These are phyloP conservation scores for Aspergillus egyptiacus DNA, from an alignment of 495 filamentous ascomycete genomes.

Conservation along the genomic window DNA sequence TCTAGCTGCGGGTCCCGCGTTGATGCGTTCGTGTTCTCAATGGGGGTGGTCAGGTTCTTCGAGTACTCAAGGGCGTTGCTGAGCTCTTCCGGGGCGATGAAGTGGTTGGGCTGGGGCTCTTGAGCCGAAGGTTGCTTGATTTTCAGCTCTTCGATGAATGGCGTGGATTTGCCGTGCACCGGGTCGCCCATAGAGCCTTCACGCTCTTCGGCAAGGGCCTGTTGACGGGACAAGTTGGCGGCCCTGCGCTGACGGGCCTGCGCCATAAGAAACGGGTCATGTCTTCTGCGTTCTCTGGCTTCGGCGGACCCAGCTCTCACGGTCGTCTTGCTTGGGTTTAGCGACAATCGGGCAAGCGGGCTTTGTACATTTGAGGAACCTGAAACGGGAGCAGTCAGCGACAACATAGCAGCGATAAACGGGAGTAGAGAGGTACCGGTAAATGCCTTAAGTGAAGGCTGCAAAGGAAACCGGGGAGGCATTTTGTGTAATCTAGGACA, in stretches of 20 bases:
- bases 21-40: slow-evolving; percentile 29
- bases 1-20: slow-evolving; percentile 41
- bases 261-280: slow-evolving; percentile 45
- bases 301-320: slow-evolving; percentile 37
- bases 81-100: slow-evolving; percentile 60
- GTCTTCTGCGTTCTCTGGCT: slow-evolving; percentile 29
- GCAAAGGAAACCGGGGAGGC: slow-evolving; percentile 66
- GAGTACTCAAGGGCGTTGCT: slow-evolving; percentile 56
- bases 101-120: slow-evolving; percentile 60
- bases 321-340: slow-evolving; percentile 29
- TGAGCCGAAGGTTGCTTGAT: slow-evolving; percentile 32
- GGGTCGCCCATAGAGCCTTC: slow-evolving; percentile 63
- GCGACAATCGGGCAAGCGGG: slow-evolving; percentile 25
- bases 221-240: slow-evolving; percentile 68
- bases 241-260: slow-evolving; percentile 73
- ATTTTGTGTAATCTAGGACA: slow-evolving; percentile 38
- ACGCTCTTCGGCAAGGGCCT: slow-evolving; percentile 56
- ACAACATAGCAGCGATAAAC: background rate
- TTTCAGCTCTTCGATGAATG: slow-evolving; percentile 80
- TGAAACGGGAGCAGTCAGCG: slow-evolving; percentile 7
- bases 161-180: slow-evolving; percentile 66
- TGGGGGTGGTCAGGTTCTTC: slow-evolving; percentile 54
- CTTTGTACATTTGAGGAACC: slow-evolving; percentile 30
- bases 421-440: slow-evolving; percentile 38
- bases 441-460: slow-evolving; percentile 56